A percentile compares a stretch with the other conserved stretches of the same genome.
These are phyloP conservation scores for Tylopilus sp. DNA, from an alignment of 1,284 basidiomycete genomes.

Conservation along the genomic window DNA sequence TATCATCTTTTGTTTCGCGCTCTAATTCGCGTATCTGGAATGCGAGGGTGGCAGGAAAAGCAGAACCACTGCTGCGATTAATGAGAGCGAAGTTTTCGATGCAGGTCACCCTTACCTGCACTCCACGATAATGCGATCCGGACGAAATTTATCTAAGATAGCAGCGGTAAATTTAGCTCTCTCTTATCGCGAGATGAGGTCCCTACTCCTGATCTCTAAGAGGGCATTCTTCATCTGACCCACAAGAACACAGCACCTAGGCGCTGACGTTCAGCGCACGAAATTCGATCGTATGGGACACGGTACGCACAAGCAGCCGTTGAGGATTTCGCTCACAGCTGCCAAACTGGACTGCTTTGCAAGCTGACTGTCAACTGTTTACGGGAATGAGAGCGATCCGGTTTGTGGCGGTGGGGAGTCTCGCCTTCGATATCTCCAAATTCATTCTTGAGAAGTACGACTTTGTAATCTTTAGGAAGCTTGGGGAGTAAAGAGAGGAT, in stretches of 20 bases:
- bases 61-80: slow-evolving; percentile 63
- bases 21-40: slow-evolving; percentile 90
- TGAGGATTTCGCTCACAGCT: slow-evolving; percentile 87
- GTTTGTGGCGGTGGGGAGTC: background rate
- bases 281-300: background rate
- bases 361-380: slow-evolving; percentile 80
- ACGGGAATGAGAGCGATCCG: slow-evolving; percentile 1
- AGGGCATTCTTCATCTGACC: slow-evolving; percentile 89
- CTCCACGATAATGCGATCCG: slow-evolving; percentile 90
- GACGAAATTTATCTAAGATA: slow-evolving; percentile 66
- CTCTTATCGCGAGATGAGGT: background rate
- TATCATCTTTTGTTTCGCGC: slow-evolving; percentile 66
- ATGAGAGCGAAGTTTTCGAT: background rate
- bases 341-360: slow-evolving; percentile 79
- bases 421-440: slow-evolving; percentile 80
- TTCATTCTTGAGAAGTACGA: slow-evolving; percentile 87
- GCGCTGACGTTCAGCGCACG: background rate
- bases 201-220: slow-evolving; percentile 75
- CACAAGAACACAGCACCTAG: slow-evolving; percentile 86
- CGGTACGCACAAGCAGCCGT: slow-evolving; percentile 79
- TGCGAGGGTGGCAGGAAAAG: slow-evolving; percentile 86
- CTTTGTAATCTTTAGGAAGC: slow-evolving; percentile 79
- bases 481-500: slow-evolving; percentile 82
- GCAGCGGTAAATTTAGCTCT: background rate
- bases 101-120: slow-evolving; percentile 67